phyloP scores from a whole-genome alignment of 176 grass and related monocot species.

The Oropetium thomaeum region DNA sequence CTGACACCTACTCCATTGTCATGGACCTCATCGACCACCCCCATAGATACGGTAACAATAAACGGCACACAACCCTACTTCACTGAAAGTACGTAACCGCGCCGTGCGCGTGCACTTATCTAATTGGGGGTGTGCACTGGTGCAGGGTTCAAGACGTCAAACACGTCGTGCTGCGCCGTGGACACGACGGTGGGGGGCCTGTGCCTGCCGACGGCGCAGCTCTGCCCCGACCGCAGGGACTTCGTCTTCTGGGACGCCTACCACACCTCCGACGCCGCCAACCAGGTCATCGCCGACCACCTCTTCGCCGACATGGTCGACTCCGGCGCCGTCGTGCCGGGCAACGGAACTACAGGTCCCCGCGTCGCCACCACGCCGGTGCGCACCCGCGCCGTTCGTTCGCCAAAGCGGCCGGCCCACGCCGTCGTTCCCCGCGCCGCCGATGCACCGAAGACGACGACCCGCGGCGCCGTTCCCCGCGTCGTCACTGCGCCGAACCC shows the following conservation, averaged over 20 bases:
- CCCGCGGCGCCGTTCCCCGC: neutral
- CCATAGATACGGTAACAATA: conserved; percentile 70
- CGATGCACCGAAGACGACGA: neutral
- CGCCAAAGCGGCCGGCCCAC: neutral
- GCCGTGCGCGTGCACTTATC: too few relatives aligned
- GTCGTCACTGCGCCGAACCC: neutral
- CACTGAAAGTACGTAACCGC: neutral
- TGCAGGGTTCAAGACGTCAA: conserved; percentile 72
- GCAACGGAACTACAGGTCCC: conserved; percentile 10
- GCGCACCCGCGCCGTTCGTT: neutral
- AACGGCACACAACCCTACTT: too few relatives aligned
- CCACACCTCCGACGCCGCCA: conserved; percentile 92
- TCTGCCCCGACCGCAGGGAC: conserved; percentile 66
- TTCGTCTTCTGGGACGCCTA: conserved; percentile 99
- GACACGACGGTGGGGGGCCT: conserved; percentile 77
- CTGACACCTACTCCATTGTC: conserved; percentile 69
- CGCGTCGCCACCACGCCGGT: neutral
- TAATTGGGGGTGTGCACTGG: too few relatives aligned
- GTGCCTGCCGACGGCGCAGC: conserved; percentile 74
- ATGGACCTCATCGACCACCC: conserved; percentile 92
- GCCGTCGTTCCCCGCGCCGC: neutral
- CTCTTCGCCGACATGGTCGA: conserved; percentile 56
- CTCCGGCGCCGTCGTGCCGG: conserved; percentile 27
- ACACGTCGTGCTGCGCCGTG: conserved; percentile 95
- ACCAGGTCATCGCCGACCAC: conserved; percentile 66